Base-by-base conservation (phyloP, 495 filamentous ascomycete genomes). In the Cetradonia linearis region DNA sequence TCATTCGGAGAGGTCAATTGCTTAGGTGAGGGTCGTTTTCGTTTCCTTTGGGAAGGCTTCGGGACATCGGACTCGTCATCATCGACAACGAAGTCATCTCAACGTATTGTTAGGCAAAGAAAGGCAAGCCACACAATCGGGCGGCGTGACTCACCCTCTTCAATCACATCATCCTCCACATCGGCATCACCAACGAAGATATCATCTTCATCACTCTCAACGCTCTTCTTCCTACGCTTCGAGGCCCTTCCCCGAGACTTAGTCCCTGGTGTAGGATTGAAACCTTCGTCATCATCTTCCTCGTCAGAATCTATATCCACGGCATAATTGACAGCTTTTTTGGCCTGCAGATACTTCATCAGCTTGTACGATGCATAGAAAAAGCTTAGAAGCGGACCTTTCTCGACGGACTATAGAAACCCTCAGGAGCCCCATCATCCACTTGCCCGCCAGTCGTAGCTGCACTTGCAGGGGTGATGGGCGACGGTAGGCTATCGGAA, bases 61-160 rank as follows among this genome's bases (percentile, higher is more conserved):
- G 91, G 86, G n/a, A 87, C 89, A 27, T 94, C 85, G 10, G 79
- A 87, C 48, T 93, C 90, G n/a, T 54, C 50, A 48, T 91, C 89
- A 10, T 80, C 71, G 25, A 89, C 91, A 52, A 94, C 74, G 67
- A 95, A 95, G 67, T 95, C 88, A 58, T 85, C 89, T 56, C 9
- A 23, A 1, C 18, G 9, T 34, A n/a, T 7, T 13, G 33, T 54
- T 31, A 54, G 50, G 28, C 3, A 54, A 23, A 34, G 11, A 2
- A 13, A 18, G 28, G 20, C 13, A 36, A 54, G n/a, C 50, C 4
- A 34, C 56, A 34, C 34, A 37, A 23, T 23, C n/a, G n/a, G 30
- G 31, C 52, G 38, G 4, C 33, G 13, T 9, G 25, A 40, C 13
- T 31, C 49, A 65, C 62, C 50, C 34, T 66, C 66, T 66, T 84